These are phyloP conservation scores for Dunaliella primolecta DNA, from an alignment of 139 green algal genomes.

Conservation along the genomic window DNA sequence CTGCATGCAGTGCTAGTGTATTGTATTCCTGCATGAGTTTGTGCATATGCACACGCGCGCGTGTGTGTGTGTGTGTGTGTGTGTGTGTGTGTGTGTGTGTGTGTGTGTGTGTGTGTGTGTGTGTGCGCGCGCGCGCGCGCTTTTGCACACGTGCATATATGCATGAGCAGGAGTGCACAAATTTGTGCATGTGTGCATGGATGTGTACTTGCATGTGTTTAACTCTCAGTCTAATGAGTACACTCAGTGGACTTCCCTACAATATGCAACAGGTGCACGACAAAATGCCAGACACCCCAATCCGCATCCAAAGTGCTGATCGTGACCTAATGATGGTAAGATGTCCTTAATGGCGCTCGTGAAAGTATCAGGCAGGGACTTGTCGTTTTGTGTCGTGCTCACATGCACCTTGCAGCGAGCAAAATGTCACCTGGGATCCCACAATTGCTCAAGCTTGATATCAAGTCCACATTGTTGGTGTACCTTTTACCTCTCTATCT, in stretches of 20 bases:
- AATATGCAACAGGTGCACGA: background rate
- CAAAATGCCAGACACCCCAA: background rate
- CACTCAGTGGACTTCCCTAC: background rate
- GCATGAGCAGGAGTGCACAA: slow-evolving; percentile 1
- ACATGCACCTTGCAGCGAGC: too few relatives aligned
- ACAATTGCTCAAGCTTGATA: too few relatives aligned
- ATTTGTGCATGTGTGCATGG: background rate
- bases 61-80: slow-evolving; percentile 10
- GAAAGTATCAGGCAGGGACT: too few relatives aligned
- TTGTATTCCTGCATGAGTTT: background rate
- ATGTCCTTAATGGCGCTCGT: too few relatives aligned
- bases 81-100: background rate
- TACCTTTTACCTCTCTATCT: too few relatives aligned
- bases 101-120: slow-evolving; percentile 14
- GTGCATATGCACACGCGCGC: background rate
- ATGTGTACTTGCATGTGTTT: background rate
- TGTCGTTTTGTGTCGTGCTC: too few relatives aligned
- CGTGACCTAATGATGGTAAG: background rate
- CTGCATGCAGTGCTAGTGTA: too few relatives aligned
- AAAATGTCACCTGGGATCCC: too few relatives aligned
- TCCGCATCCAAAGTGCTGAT: background rate
- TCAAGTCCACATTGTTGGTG: too few relatives aligned
- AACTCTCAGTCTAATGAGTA: background rate
- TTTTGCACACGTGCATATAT: background rate
- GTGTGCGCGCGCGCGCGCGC: background rate